A percentile compares a stretch with the other conserved stretches of the same genome.
phyloP scores from a whole-genome alignment of 306 rosid species.

The Pyrus communis region DNA sequence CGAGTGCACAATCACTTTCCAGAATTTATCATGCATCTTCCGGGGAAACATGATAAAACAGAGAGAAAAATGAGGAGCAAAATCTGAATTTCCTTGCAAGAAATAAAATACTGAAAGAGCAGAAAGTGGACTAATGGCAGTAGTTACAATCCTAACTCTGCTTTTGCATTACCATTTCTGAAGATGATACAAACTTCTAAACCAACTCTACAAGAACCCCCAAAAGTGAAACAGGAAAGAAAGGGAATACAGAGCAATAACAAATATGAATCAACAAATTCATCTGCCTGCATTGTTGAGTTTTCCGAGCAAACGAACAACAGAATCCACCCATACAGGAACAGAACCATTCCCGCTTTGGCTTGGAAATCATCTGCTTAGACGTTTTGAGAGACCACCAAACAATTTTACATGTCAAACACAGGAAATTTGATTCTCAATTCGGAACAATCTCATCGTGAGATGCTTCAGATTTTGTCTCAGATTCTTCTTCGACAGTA shows the following conservation, averaged over 20 bases:
- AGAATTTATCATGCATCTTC: neutral
- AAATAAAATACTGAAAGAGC: conserved; percentile 29
- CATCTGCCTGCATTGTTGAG: conserved; percentile 31
- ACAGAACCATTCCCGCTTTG: conserved; percentile 18
- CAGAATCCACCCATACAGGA: conserved; percentile 23
- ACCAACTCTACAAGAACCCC: conserved; percentile 54
- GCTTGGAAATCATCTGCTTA: conserved; percentile 13
- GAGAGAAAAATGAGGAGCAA: neutral
- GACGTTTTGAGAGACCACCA: conserved; percentile 2
- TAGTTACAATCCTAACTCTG: conserved; percentile 22
- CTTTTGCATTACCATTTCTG: conserved; percentile 34
- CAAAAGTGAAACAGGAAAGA: conserved; percentile 27
- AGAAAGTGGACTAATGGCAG: conserved; percentile 15
- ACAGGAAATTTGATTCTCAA: conserved; percentile 6
- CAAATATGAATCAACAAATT: conserved; percentile 64
- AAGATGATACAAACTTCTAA: conserved; percentile 49
- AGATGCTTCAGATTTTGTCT: conserved; percentile 29
- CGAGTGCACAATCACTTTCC: too few species aligned
- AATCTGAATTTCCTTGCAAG: conserved; percentile 23
- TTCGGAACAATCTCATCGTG: conserved; percentile 10
- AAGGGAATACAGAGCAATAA: conserved; percentile 34
- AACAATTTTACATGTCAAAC: conserved; percentile 18
- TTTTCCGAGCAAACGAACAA: conserved; percentile 19
- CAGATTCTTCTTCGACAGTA: conserved; percentile 67
- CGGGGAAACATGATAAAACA: neutral